Conservation (phyloP, 164 flowering plant species). For the Nelumbo lutea region DNA sequence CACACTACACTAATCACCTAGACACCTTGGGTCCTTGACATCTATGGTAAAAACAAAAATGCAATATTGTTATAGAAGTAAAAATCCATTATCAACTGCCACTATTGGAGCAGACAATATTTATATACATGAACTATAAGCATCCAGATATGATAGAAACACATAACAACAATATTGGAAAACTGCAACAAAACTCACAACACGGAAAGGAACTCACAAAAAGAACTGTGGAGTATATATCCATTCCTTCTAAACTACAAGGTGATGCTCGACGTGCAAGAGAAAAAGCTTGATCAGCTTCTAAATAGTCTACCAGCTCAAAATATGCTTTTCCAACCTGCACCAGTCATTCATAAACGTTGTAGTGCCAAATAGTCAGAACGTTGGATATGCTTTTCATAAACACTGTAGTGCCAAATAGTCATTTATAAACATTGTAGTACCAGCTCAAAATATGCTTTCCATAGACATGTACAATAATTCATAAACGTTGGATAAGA, state of each 20-base stretch:
- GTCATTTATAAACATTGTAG: too few relatives aligned
- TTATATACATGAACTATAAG: not conserved
- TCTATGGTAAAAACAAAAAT: too few relatives aligned
- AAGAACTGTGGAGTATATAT: slow-evolving; percentile 88
- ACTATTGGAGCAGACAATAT: too few relatives aligned
- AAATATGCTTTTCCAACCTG: slow-evolving; percentile 69
- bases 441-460: too few relatives aligned
- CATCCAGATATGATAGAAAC: not conserved
- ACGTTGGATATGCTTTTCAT: not conserved
- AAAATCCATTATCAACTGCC: too few relatives aligned
- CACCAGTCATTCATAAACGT: not conserved
- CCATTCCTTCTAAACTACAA: slow-evolving; percentile 94
- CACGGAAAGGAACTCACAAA: slow-evolving; percentile 52
- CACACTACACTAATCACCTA: too few relatives aligned
- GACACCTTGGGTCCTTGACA: too few relatives aligned
- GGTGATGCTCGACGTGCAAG: slow-evolving; percentile 80
- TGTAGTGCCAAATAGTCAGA: slow-evolving; percentile 1
- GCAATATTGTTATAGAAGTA: too few relatives aligned
- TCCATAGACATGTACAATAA: too few relatives aligned
- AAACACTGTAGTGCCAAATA: not conserved
- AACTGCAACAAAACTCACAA: slow-evolving; percentile 1
- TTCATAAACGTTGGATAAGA: too few relatives aligned
- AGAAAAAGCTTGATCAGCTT: slow-evolving; percentile 86
- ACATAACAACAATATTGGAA: not conserved
- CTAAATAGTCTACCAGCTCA: slow-evolving; percentile 59